phyloP scores from a whole-genome alignment of 176 grass and related monocot species.

The Neostapfia colusana region DNA sequence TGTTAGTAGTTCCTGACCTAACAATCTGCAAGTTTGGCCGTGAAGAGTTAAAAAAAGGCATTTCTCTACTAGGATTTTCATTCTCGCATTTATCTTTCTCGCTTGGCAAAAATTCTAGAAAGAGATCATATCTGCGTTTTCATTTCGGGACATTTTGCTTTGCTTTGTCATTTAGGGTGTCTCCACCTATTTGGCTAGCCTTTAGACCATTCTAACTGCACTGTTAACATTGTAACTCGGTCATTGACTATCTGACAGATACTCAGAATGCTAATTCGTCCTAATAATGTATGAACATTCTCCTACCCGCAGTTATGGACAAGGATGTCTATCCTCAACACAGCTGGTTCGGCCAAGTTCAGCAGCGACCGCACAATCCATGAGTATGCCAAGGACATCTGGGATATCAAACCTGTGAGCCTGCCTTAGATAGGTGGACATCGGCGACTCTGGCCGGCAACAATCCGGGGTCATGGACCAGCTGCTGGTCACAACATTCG shows the following conservation, averaged over 20 bases:
- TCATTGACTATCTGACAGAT: too few relatives aligned
- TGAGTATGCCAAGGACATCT: slow-evolving; percentile 89
- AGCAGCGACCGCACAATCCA: slow-evolving; percentile 94
- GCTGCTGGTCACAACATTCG: background rate
- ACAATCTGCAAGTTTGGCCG: background rate
- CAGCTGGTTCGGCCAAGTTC: slow-evolving; percentile 77
- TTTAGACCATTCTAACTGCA: background rate
- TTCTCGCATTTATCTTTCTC: background rate
- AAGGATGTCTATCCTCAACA: slow-evolving; percentile 91
- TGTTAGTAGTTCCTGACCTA: background rate
- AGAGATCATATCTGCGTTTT: background rate
- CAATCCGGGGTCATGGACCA: background rate
- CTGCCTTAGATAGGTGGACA: slow-evolving; percentile 43
- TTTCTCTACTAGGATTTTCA: background rate
- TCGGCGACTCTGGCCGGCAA: background rate
- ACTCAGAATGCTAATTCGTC: background rate
- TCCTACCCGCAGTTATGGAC: slow-evolving; percentile 71
- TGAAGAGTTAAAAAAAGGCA: background rate
- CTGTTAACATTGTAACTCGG: background rate
- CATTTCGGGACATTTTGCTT: background rate
- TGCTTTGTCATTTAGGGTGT: background rate
- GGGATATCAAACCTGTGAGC: slow-evolving; percentile 64
- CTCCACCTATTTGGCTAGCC: background rate
- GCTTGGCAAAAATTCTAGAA: background rate
- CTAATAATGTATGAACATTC: slow-evolving; percentile 1